Evolutionary conservation across 129 eudicot species (phyloP).

Genomic region (Oenanthe sinensis): DNA sequence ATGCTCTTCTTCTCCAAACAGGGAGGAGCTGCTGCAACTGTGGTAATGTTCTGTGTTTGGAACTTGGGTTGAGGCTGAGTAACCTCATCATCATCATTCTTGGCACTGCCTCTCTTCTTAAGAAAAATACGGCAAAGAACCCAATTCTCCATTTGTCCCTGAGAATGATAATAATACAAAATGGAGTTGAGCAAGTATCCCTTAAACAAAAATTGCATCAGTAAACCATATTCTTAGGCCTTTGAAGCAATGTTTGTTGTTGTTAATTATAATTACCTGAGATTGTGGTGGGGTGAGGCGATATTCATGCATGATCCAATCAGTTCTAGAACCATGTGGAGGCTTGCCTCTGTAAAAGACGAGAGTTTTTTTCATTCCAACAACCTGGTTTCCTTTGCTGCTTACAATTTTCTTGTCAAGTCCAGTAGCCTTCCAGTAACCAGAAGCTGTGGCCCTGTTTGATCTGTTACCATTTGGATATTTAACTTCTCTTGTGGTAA

Average conservation of each 20-base stretch:
- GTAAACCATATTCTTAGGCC: not conserved
- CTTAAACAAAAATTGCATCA: not conserved
- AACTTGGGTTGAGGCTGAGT: slow-evolving; percentile 11
- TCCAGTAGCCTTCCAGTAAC: slow-evolving; percentile 92
- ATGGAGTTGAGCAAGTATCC: not conserved
- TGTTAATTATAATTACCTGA: not conserved
- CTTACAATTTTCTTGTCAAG: slow-evolving; percentile 52
- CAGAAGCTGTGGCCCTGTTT: slow-evolving; percentile 79
- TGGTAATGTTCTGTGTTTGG: slow-evolving; percentile 2
- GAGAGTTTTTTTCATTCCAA: slow-evolving; percentile 76
- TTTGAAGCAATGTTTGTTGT: not conserved
- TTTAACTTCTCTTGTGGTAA: slow-evolving; percentile 61
- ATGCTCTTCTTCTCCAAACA: not conserved
- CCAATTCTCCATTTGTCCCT: slow-evolving; percentile 47
- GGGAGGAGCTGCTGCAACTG: not conserved
- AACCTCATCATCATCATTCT: slow-evolving; percentile 15
- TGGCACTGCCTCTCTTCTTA: slow-evolving; percentile 37
- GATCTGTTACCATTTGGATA: slow-evolving; percentile 85
- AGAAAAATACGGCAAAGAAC: slow-evolving; percentile 73
- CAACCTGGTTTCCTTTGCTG: slow-evolving; percentile 24
- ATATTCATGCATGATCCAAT: slow-evolving; percentile 95
- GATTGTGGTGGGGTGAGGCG: slow-evolving; percentile 29
- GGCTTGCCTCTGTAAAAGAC: slow-evolving; percentile 82
- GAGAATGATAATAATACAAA: not conserved
- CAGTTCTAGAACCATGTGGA: slow-evolving; percentile 61